Evolutionary conservation across 2,329 filamentous ascomycete genomes (phyloP).

Genomic region (Colletotrichum filicis): DNA sequence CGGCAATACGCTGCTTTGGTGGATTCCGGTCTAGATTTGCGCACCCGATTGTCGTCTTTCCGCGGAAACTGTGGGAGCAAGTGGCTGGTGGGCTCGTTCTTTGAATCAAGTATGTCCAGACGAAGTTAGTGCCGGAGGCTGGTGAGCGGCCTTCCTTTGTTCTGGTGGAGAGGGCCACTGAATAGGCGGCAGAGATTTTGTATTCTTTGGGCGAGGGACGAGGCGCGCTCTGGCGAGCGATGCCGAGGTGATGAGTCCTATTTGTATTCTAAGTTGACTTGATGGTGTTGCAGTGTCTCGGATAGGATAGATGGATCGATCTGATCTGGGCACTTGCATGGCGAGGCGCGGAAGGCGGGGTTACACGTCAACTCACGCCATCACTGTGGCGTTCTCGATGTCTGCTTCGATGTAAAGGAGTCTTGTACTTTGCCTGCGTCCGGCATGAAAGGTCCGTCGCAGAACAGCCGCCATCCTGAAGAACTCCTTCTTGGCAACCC

Average conservation of each 20-base stretch:
- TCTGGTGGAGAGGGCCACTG: background rate
- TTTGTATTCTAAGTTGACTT: background rate
- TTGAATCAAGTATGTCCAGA: too few species aligned
- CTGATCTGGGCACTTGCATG: background rate
- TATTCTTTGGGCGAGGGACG: background rate
- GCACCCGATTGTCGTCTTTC: too few species aligned
- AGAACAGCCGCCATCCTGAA: background rate
- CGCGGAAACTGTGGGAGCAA: background rate
- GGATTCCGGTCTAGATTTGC: background rate
- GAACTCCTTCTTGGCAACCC: background rate
- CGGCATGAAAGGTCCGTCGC: background rate
- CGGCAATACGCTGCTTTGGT: constrained; percentile 8
- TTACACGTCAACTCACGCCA: background rate
- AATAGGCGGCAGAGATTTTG: background rate
- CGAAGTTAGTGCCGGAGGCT: constrained; percentile 4
- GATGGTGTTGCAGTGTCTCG: background rate
- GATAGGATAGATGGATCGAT: background rate
- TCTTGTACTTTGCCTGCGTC: background rate
- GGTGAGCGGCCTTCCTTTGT: background rate
- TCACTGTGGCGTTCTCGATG: background rate
- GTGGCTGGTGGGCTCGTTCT: background rate
- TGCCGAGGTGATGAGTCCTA: background rate
- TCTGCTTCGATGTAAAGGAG: background rate
- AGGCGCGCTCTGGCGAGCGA: background rate
- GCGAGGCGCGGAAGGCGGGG: background rate